Evolutionary conservation across 2,329 filamentous ascomycete genomes (phyloP).

Genomic region (Ceratocystis papillata): DNA sequence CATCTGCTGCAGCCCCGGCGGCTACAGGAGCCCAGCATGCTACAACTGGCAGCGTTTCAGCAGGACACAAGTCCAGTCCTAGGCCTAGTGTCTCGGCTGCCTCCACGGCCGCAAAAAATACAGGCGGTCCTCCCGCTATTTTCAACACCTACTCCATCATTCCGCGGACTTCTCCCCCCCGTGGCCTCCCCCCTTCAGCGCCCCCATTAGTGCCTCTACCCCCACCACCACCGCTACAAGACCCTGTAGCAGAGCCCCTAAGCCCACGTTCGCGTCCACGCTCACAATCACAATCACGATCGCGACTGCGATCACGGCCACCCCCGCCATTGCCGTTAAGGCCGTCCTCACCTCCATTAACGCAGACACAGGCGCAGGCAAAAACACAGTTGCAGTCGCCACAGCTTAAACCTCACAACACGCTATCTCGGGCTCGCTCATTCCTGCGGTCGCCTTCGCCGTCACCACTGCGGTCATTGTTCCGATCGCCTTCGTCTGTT

Average conservation of each 20-base stretch:
- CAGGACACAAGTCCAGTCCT: neutral
- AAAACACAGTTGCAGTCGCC: neutral
- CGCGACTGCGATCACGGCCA: neutral
- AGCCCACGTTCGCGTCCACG: too few relatives aligned
- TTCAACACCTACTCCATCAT: neutral
- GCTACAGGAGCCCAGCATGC: neutral
- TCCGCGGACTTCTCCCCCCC: neutral
- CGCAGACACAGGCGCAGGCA: neutral
- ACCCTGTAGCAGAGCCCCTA: constrained; percentile 2
- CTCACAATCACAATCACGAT: neutral
- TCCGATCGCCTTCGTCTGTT: neutral
- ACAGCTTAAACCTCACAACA: neutral
- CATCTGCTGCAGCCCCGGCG: neutral
- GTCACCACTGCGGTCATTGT: neutral
- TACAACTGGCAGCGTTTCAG: neutral
- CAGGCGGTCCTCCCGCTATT: neutral
- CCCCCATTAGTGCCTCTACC: constrained; percentile 8
- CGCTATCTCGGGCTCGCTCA: neutral
- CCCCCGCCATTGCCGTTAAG: neutral
- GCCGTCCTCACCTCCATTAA: neutral
- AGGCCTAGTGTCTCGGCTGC: neutral
- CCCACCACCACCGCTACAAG: neutral
- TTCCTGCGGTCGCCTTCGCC: neutral
- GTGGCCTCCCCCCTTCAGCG: neutral
- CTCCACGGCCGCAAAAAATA: neutral